phyloP scores from a whole-genome alignment of 2,329 filamentous ascomycete species.

The Penicillium decumbens region DNA sequence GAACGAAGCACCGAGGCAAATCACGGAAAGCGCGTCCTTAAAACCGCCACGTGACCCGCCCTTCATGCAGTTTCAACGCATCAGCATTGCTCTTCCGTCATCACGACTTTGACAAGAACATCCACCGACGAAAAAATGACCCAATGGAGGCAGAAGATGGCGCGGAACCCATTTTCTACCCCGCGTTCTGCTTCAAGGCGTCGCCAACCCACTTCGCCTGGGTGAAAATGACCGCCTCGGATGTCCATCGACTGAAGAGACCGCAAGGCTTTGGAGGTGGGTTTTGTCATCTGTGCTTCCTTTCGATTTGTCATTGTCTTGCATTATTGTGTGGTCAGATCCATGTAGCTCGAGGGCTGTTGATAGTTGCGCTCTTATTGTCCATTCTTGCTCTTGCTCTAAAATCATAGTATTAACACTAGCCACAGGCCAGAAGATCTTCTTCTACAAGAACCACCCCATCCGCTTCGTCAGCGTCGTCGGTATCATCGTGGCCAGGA shows the following conservation, averaged over 20 bases:
- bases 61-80: neutral
- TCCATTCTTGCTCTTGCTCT: neutral
- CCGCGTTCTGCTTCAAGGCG: constrained; percentile 55
- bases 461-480: constrained; percentile 69
- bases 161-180: constrained; percentile 46
- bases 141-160: constrained; percentile 24
- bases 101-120: neutral
- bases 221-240: constrained; percentile 56
- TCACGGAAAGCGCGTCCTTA: neutral
- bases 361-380: neutral
- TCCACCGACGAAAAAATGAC: constrained; percentile 21
- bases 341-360: neutral
- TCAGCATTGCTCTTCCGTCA: neutral
- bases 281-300: neutral
- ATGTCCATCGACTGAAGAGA: constrained; percentile 51
- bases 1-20: neutral
- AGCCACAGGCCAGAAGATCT: constrained; percentile 50
- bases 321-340: neutral
- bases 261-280: constrained; percentile 51
- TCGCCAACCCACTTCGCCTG: constrained; percentile 60
- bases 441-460: constrained; percentile 68
- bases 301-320: neutral
- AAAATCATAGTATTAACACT: neutral
- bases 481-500: constrained; percentile 62
- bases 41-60: constrained; percentile 3